Conservation (phyloP, 805 yeast species). For the Saccharomycopsis malanga region DNA sequence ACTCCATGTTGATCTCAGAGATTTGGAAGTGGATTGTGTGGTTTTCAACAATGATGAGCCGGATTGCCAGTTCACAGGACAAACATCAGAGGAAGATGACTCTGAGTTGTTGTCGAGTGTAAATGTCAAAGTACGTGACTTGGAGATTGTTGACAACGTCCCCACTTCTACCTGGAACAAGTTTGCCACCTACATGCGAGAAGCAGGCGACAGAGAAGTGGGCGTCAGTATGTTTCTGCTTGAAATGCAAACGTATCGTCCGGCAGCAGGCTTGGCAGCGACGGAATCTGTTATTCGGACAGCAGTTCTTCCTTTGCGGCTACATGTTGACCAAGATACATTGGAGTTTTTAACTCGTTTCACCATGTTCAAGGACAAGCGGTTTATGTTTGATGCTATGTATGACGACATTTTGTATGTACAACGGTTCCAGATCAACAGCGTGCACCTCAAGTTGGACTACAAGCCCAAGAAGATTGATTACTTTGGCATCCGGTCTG, state of each 20-base stretch:
- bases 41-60: conserved; percentile 45
- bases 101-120: conserved; percentile 45
- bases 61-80: no score
- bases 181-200: conserved; percentile 62
- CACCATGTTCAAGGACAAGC: conserved; percentile 66
- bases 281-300: conserved; percentile 55
- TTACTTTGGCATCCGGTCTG: conserved; percentile 77
- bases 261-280: conserved; percentile 56
- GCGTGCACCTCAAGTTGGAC: conserved; percentile 63
- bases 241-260: conserved; percentile 52
- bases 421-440: conserved; percentile 57
- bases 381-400: conserved; percentile 54
- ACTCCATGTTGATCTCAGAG: conserved; percentile 46
- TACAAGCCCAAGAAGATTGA: conserved; percentile 89
- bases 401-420: conserved; percentile 61
- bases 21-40: conserved; percentile 41
- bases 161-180: conserved; percentile 89
- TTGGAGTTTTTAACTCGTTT: conserved; percentile 76
- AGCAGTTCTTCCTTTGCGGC: conserved; percentile 59
- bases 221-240: conserved; percentile 58
- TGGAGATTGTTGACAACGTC: conserved; percentile 67
- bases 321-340: conserved; percentile 91
- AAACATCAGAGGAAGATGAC: no score
- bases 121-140: conserved; percentile 42
- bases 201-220: conserved; percentile 62